Conservation (phyloP, 83 land plant genomes). For the Larix sibirica region DNA sequence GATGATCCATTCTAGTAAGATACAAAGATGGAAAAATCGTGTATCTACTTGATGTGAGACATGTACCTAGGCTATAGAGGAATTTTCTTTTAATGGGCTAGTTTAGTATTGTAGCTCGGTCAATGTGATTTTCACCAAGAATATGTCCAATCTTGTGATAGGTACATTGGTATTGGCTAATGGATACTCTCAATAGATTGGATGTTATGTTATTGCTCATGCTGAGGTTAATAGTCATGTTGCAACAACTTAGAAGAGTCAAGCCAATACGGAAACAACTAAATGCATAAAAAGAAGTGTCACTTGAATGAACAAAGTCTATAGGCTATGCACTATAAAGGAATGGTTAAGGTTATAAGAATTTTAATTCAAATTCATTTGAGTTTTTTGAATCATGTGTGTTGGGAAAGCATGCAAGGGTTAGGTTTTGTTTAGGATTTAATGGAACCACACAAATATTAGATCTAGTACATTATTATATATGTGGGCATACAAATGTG, state of each 20-base stretch:
- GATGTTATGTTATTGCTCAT: background rate
- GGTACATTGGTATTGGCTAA: background rate
- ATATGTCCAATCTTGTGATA: background rate
- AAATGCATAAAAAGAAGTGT: background rate
- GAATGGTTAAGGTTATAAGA: too few relatives aligned
- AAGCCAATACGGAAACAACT: background rate
- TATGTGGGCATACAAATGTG: constrained; percentile 21
- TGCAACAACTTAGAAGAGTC: background rate
- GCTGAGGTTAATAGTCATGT: background rate
- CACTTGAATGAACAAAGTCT: too few relatives aligned
- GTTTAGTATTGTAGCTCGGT: background rate
- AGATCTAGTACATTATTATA: constrained; percentile 31
- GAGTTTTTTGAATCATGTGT: background rate
- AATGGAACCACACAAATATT: constrained; percentile 18
- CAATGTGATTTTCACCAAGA: background rate
- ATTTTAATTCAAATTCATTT: background rate
- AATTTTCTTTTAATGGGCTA: background rate
- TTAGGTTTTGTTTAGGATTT: background rate
- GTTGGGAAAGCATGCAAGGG: background rate
- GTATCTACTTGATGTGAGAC: background rate
- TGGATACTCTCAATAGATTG: background rate
- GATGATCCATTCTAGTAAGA: background rate
- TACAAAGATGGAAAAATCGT: background rate
- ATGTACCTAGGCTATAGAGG: background rate
- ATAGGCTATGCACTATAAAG: too few relatives aligned